Evolutionary conservation across 2,329 filamentous ascomycete species (phyloP).

Genomic region (Colletotrichum orchidophilum): DNA sequence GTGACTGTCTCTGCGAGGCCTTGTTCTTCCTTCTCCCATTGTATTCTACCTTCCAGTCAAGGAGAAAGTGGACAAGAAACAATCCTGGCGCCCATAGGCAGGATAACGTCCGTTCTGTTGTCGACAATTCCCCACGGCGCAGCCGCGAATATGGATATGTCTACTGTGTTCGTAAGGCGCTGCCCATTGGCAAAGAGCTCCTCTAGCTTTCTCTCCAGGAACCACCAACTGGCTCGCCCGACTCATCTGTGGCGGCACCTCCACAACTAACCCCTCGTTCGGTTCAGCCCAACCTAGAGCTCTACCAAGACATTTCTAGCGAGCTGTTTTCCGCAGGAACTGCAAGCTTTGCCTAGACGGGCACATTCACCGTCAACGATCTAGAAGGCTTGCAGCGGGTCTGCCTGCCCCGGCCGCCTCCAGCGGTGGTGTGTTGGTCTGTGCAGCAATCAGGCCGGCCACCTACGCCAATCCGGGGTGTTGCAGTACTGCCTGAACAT

Average conservation of each 20-base stretch:
- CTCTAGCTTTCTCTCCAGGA: neutral
- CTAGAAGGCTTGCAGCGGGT: conserved; percentile 1
- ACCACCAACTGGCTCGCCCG: neutral
- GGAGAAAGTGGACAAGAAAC: neutral
- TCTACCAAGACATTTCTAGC: neutral
- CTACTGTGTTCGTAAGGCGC: no score
- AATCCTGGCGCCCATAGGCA: neutral
- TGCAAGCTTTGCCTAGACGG: neutral
- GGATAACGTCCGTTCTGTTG: neutral
- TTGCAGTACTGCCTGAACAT: neutral
- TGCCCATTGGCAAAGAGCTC: conserved; percentile 14
- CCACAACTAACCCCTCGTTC: neutral
- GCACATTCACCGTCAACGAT: neutral
- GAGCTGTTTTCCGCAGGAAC: neutral
- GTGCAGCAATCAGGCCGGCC: conserved; percentile 9
- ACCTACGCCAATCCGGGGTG: neutral
- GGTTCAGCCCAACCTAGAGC: neutral
- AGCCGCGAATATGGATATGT: neutral
- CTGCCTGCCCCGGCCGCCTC: conserved; percentile 4
- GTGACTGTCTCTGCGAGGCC: neutral
- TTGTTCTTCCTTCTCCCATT: neutral
- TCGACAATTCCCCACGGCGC: neutral
- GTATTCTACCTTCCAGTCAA: neutral
- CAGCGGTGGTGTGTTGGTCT: conserved; percentile 9
- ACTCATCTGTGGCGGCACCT: neutral